Conservation (phyloP, 2,329 filamentous ascomycete genomes). For the Cercospora beticola region DNA sequence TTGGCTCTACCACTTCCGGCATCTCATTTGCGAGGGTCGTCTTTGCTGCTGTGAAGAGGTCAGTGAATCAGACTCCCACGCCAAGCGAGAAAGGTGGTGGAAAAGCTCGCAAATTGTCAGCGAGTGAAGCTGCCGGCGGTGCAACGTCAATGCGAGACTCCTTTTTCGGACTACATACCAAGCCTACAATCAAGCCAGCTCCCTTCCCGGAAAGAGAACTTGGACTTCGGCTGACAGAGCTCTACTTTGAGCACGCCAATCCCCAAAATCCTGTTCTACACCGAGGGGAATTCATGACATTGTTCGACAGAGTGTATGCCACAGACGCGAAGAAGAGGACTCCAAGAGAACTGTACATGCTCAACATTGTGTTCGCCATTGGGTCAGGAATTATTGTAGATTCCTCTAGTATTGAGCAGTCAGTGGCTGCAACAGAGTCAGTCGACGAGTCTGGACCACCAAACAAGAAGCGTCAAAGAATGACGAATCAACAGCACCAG, state of each 20-base stretch:
- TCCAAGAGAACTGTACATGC: conserved; percentile 81
- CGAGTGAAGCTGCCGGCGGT: conserved; percentile 52
- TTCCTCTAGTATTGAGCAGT: conserved; percentile 39
- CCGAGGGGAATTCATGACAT: conserved; percentile 81
- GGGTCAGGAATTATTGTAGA: conserved; percentile 88
- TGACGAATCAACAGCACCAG: conserved; percentile 57
- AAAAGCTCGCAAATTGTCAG: conserved; percentile 56
- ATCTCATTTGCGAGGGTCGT: conserved; percentile 94
- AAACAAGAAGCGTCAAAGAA: conserved; percentile 52
- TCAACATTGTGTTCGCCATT: conserved; percentile 97
- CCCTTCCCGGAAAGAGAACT: conserved; percentile 77
- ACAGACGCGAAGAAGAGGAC: conserved; percentile 66
- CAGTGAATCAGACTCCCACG: conserved; percentile 55
- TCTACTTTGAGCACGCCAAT: conserved; percentile 96
- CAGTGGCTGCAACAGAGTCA: conserved; percentile 33
- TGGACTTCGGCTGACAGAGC: conserved; percentile 68
- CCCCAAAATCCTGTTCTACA: conserved; percentile 94
- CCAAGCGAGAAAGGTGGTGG: conserved; percentile 60
- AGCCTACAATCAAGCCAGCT: conserved; percentile 80
- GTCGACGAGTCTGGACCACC: conserved; percentile 30
- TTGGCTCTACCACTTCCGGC: conserved; percentile 75
- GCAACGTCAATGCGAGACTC: conserved; percentile 89
- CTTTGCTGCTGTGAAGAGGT: conserved; percentile 86
- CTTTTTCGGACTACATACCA: conserved; percentile 94
- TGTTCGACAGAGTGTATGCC: conserved; percentile 79